Conservation (phyloP, 805 yeast species). For the Yarrowia keelungensis region DNA sequence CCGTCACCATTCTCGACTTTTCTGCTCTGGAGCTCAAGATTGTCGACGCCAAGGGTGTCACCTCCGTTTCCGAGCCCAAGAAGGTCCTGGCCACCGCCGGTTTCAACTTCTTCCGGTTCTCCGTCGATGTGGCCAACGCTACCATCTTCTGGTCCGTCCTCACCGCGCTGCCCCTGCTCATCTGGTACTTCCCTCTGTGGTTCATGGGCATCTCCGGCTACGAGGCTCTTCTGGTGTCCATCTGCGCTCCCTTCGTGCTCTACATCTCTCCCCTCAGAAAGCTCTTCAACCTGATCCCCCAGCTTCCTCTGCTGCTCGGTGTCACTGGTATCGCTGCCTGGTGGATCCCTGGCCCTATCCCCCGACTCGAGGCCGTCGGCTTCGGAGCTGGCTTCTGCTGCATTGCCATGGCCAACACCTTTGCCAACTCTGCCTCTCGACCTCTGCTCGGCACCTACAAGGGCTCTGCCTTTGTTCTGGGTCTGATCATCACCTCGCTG, state of each 20-base stretch:
- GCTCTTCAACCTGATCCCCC: slow-evolving; percentile 57
- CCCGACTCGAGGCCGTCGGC: slow-evolving; percentile 68
- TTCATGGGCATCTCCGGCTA: slow-evolving; percentile 96
- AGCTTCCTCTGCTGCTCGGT: slow-evolving; percentile 61
- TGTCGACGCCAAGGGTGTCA: slow-evolving; percentile 44
- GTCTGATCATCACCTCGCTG: slow-evolving; percentile 74
- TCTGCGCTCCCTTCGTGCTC: slow-evolving; percentile 66
- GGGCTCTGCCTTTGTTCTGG: slow-evolving; percentile 67
- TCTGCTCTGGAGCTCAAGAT: slow-evolving; percentile 59
- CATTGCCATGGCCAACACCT: slow-evolving; percentile 64
- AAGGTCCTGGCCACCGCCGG: slow-evolving; percentile 43
- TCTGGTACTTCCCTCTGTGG: slow-evolving; percentile 99
- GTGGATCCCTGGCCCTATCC: slow-evolving; percentile 68
- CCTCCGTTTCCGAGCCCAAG: slow-evolving; percentile 39
- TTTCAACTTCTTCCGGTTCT: slow-evolving; percentile 47
- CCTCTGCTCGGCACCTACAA: slow-evolving; percentile 53
- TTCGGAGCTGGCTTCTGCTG: slow-evolving; percentile 70
- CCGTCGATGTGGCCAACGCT: slow-evolving; percentile 60
- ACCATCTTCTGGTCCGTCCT: slow-evolving; percentile 84
- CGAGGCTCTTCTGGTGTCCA: slow-evolving; percentile 70
- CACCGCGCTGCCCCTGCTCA: slow-evolving; percentile 81
- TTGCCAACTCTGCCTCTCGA: slow-evolving; percentile 52
- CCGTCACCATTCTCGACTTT: slow-evolving; percentile 78
- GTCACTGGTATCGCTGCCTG: slow-evolving; percentile 79
- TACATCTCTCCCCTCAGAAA: slow-evolving; percentile 55